Base-by-base conservation (phyloP, 2,329 filamentous ascomycete species). In the Diaporthe ampelina region DNA sequence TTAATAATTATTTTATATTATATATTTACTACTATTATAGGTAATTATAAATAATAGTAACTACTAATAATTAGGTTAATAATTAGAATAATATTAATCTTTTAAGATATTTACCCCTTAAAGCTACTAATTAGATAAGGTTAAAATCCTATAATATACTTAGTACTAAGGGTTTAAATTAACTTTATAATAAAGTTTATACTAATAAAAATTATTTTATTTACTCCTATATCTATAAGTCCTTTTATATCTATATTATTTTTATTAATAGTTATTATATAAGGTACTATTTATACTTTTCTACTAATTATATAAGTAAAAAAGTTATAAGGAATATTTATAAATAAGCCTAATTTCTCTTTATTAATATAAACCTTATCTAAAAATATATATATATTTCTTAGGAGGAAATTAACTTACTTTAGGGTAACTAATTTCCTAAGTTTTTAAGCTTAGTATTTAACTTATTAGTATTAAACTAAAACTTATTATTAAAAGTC, bases 21-120 rank as follows among this genome's bases (percentile, higher is more conserved):
- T 37, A 67, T 67, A 67, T 67, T 10, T 67, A 67, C 9, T 50
- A 67, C 9, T 37, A 67, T 9, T 67, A 67, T 67, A 35, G n/a
- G 17, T 52, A 67, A 2, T 2, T 52, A n/a, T n/a, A 29, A 10
- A 13, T 52, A 67, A 1, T 15, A 7, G 0, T 21, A 13, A 4
- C 10, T 19, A 19, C 52, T 15, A 19, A 67, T 37, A n/a, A 67
- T 6, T 35, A 67, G 21, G 17, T 67, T 52, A 32, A 1, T 9
- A n/a, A 67, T n/a, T 37, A 67, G 15, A 0, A 9, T 15, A 24
- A n/a, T 67, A 67, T 67, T 50, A 45, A 67, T 35, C n/a, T 52
- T 11, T 10, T 67, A 67, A 24, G 1, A 50, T 21, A 50, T 45
- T n/a, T 63, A 6, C 4, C n/a, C 8, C 17, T 63, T 45, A 45